Evolutionary conservation across 1,284 basidiomycete genomes (phyloP).

Genomic region (Phylloboletellus chloephorus): DNA sequence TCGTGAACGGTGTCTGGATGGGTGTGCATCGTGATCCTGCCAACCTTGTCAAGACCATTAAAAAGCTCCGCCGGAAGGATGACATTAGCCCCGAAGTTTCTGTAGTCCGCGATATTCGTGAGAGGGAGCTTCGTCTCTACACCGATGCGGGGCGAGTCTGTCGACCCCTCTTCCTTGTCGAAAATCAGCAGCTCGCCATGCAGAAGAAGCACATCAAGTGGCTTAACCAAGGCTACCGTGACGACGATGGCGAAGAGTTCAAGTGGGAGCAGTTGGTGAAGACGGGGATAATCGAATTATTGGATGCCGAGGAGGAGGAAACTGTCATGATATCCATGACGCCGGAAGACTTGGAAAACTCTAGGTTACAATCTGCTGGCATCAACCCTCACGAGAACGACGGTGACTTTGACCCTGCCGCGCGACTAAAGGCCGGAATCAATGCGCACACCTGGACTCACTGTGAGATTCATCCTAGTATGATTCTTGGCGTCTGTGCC

Average conservation of each 20-base stretch:
- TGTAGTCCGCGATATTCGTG: conserved; percentile 95
- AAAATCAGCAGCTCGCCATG: conserved; percentile 79
- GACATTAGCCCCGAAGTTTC: conserved; percentile 96
- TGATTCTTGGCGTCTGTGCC: conserved; percentile 98
- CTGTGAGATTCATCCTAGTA: conserved; percentile 98
- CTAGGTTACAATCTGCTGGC: conserved; percentile 62
- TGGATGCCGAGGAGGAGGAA: conserved; percentile 99
- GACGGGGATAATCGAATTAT: conserved; percentile 86
- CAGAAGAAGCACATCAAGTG: conserved; percentile 83
- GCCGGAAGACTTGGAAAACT: conserved; percentile 88
- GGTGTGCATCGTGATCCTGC: conserved; percentile 97
- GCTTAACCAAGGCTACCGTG: conserved; percentile 49
- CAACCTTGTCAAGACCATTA: conserved; percentile 88
- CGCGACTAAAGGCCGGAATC: conserved; percentile 77
- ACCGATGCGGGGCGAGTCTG: conserved; percentile 97
- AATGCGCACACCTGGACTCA: conserved; percentile 94
- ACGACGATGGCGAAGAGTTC: conserved; percentile 58
- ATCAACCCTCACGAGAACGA: conserved; percentile 58
- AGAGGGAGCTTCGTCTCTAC: conserved; percentile 90
- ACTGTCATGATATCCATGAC: conserved; percentile 99
- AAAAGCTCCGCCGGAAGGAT: conserved; percentile 88
- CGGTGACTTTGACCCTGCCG: conserved; percentile 79
- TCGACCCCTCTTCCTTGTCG: conserved; percentile 95
- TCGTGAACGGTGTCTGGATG: conserved; percentile 99
- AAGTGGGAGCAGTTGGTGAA: conserved; percentile 87